A percentile compares a stretch with the other conserved stretches of the same genome.
Conservation (phyloP, 148 eudicot genomes). For the Chenopodium album region DNA sequence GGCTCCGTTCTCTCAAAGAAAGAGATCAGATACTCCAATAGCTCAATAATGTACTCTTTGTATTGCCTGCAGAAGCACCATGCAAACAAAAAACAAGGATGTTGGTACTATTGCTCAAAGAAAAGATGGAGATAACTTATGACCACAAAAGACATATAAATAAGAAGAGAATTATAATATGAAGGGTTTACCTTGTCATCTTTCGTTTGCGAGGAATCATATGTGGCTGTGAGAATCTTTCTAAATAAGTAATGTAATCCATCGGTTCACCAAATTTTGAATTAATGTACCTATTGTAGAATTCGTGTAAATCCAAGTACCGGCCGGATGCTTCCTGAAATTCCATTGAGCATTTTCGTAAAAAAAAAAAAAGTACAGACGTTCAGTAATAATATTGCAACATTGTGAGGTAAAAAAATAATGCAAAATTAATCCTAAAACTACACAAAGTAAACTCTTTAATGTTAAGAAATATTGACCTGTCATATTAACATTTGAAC, state of each 20-base stretch:
- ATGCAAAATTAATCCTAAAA: neutral
- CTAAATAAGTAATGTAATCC: slow-evolving; percentile 78
- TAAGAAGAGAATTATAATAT: neutral
- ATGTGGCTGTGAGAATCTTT: slow-evolving; percentile 65
- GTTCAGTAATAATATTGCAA: neutral
- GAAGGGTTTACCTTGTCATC: slow-evolving; percentile 52
- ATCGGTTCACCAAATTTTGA: slow-evolving; percentile 82
- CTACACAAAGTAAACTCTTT: neutral
- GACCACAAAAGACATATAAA: neutral
- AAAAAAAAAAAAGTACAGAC: neutral
- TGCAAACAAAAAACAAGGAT: neutral
- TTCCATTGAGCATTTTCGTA: neutral
- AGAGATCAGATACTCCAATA: slow-evolving; percentile 70
- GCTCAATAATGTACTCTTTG: slow-evolving; percentile 68
- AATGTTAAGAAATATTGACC: neutral
- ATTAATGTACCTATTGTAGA: slow-evolving; percentile 79
- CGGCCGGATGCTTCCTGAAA: slow-evolving; percentile 87
- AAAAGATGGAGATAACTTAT: neutral
- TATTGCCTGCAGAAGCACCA: slow-evolving; percentile 61
- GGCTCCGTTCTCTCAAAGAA: slow-evolving; percentile 93
- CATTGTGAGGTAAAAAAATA: neutral
- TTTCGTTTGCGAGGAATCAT: slow-evolving; percentile 63
- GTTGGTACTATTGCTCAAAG: neutral
- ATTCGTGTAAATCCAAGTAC: slow-evolving; percentile 90
- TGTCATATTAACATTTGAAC: neutral